phyloP scores from a whole-genome alignment of 2,329 filamentous ascomycete species.

The Monilinia aucupariae region DNA sequence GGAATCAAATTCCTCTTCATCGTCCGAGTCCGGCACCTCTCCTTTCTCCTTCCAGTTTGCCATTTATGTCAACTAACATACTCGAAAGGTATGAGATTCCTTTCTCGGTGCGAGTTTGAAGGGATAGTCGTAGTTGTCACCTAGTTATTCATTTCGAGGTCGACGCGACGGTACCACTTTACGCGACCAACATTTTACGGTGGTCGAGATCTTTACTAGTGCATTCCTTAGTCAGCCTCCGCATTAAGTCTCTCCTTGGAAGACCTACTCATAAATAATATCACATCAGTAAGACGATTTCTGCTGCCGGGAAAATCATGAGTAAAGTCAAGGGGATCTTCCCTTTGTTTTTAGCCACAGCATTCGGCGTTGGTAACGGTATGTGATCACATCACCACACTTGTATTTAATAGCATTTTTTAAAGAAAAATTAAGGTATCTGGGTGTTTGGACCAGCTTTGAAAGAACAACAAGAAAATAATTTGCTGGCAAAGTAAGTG shows the following conservation, averaged over 20 bases:
- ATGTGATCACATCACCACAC: slow-evolving; percentile 11
- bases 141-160: slow-evolving; percentile 10
- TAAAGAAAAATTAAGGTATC: slow-evolving; percentile 23
- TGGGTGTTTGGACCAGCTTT: slow-evolving; percentile 34
- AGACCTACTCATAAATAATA: neutral
- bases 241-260: neutral
- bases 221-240: neutral
- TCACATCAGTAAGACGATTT: neutral
- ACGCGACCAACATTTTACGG: slow-evolving; percentile 14
- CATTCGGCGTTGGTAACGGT: slow-evolving; percentile 34
- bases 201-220: neutral
- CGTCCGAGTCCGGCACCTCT: slow-evolving; percentile 36
- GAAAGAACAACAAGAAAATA: slow-evolving; percentile 28
- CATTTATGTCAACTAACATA: slow-evolving; percentile 30
- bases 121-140: neutral
- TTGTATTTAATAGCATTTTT: neutral
- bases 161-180: slow-evolving; percentile 17
- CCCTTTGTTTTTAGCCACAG: slow-evolving; percentile 30
- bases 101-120: neutral
- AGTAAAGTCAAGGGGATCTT: slow-evolving; percentile 30
- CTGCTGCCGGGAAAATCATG: slow-evolving; percentile 20
- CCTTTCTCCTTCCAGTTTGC: slow-evolving; percentile 37
- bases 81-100: slow-evolving; percentile 14
- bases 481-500: slow-evolving; percentile 23
- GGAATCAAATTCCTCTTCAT: slow-evolving; percentile 32